phyloP scores from a whole-genome alignment of 305 asterid genomes.

The Solanum hybrid region DNA sequence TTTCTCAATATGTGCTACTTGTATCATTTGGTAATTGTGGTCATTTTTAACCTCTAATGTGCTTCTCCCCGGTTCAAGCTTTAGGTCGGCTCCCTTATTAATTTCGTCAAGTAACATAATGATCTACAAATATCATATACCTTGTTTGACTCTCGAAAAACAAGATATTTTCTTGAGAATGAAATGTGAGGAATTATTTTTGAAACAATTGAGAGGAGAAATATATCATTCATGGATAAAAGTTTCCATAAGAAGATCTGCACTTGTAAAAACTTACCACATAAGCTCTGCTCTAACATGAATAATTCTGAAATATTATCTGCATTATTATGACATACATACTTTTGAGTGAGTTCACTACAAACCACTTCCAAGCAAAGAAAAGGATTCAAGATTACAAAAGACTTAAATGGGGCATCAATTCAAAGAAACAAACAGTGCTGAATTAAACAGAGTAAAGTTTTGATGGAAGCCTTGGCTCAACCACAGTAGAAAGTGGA shows the following conservation, averaged over 20 bases:
- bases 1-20: neutral
- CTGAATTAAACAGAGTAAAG: slow-evolving; percentile 18
- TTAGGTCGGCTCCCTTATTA: neutral
- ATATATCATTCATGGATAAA: neutral
- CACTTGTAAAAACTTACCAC: neutral
- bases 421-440: slow-evolving; percentile 4
- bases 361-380: neutral
- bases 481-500: slow-evolving; percentile 40
- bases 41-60: neutral
- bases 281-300: neutral
- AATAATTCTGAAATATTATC: neutral
- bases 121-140: neutral
- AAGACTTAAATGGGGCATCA: neutral
- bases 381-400: neutral
- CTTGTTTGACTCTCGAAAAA: too few relatives aligned
- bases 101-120: too few relatives aligned
- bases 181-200: neutral
- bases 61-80: neutral
- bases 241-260: neutral
- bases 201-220: neutral
- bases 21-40: neutral
- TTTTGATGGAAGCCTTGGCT: slow-evolving; percentile 50
- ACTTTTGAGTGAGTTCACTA: neutral
- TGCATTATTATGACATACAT: neutral
- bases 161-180: neutral